Base-by-base conservation (phyloP, 2,329 filamentous ascomycete species). In the Fusarium tanahbumbuense region DNA sequence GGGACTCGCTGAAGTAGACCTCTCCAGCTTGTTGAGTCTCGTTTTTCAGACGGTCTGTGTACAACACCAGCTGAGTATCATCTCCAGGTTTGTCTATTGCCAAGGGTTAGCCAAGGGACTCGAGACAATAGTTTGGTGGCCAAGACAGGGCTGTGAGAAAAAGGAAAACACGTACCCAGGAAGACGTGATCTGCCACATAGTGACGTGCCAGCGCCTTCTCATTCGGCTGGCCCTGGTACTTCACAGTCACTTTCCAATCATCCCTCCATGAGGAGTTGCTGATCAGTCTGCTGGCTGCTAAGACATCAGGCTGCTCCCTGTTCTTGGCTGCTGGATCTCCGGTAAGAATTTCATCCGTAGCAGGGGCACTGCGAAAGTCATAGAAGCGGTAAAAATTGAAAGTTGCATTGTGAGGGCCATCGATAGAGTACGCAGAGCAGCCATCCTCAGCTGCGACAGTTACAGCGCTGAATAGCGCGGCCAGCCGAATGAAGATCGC, bases 11-110 rank as follows among this genome's bases (percentile, higher is more conserved):
- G 10, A 56, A 56, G 15, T 56, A 56, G 1, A 56, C 10, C 10
- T 56, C 53, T 15, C 53, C 53, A 11, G 41, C 53, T 30, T 56
- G 53, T 15, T 56, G 53, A 12, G 53, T 56, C 12, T 56, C 30
- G 22, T 56, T 56, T 6, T 16, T 56, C 5, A 56, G 30, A 11
- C 53, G 53, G 20, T 56, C 20, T 3, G 53, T 56, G 30, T 47
- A 56, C 8, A 56, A 15, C 3, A 56, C 53, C 3, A 56, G 53
- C 42, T 47, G 53, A 18, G 53, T 34, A 23, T 47, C 53, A 6
- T 47, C 22, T 3, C 34, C 18, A 10, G 30, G 42, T 16, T 56
- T 47, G 6, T 56, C 53, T 56, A 18, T 8, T 32, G 25, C 27
- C 22, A 37, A 27, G 22, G 9, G n/a, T 56, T 5, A 56, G 53